Evolutionary conservation across 2,329 filamentous ascomycete genomes (phyloP).

Genomic region (Aspergillus sp.): DNA sequence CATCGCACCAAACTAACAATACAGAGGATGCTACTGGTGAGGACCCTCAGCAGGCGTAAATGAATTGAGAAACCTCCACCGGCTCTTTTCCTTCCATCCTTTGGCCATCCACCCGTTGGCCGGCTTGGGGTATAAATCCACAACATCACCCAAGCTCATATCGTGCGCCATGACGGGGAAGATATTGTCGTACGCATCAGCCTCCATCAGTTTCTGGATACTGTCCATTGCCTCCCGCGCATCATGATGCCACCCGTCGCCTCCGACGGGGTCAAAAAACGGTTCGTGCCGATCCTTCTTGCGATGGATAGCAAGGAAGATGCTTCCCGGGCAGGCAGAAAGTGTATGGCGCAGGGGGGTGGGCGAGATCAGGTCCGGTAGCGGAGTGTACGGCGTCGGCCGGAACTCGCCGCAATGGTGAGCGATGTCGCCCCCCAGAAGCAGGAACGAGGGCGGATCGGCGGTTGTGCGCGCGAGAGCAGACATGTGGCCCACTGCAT

Average conservation of each 20-base stretch:
- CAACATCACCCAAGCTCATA: neutral
- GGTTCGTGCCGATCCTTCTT: neutral
- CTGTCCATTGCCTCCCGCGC: neutral
- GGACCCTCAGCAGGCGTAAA: neutral
- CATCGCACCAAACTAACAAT: too few species aligned
- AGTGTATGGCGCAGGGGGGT: neutral
- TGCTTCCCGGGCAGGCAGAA: neutral
- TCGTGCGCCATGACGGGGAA: neutral
- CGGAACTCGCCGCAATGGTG: neutral
- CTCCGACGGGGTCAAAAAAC: neutral
- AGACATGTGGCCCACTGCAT: neutral
- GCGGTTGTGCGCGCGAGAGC: neutral
- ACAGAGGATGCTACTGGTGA: neutral
- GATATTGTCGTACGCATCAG: neutral
- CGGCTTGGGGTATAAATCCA: neutral
- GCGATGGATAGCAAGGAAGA: neutral
- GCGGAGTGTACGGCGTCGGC: neutral
- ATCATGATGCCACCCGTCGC: neutral
- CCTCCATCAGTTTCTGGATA: neutral
- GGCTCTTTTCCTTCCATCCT: neutral
- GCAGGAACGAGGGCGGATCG: neutral
- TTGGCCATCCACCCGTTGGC: neutral
- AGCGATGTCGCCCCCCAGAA: neutral
- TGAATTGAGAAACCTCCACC: neutral
- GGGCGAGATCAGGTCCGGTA: neutral